A percentile compares a stretch with the other conserved stretches of the same genome.
Conservation (phyloP, 2,329 filamentous ascomycete species). For the Clarireedia paspali region DNA sequence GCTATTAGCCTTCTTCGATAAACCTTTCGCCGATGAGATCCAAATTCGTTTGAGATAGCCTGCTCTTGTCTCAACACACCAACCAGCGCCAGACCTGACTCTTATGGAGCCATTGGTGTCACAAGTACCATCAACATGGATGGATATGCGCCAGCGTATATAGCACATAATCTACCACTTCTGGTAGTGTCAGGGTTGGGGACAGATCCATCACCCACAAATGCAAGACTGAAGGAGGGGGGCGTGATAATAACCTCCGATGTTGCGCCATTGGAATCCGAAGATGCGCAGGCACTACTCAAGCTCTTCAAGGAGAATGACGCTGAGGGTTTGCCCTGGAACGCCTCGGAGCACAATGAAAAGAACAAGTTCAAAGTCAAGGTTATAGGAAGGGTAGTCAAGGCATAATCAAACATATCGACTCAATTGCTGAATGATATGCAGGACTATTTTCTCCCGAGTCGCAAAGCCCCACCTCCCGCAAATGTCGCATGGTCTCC, state of each 20-base stretch:
- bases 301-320: slow-evolving; percentile 60
- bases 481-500: slow-evolving; percentile 21
- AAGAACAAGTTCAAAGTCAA: slow-evolving; percentile 58
- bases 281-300: slow-evolving; percentile 57
- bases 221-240: slow-evolving; percentile 18
- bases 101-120: slow-evolving; percentile 24
- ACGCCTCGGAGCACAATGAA: slow-evolving; percentile 42
- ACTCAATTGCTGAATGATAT: slow-evolving; percentile 27
- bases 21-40: neutral
- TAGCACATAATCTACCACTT: slow-evolving; percentile 81
- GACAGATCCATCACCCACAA: slow-evolving; percentile 33
- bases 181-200: slow-evolving; percentile 73
- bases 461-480: slow-evolving; percentile 47
- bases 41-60: slow-evolving; percentile 2
- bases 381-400: slow-evolving; percentile 70
- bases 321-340: slow-evolving; percentile 60
- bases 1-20: neutral
- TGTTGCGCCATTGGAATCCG: slow-evolving; percentile 56
- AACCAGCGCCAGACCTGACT: slow-evolving; percentile 3
- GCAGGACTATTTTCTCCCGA: slow-evolving; percentile 46
- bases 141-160: slow-evolving; percentile 69
- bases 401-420: slow-evolving; percentile 15
- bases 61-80: neutral
- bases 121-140: slow-evolving; percentile 49
- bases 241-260: slow-evolving; percentile 62